phyloP scores from a whole-genome alignment of 139 green algal species.

The Micromonas pusilla region DNA sequence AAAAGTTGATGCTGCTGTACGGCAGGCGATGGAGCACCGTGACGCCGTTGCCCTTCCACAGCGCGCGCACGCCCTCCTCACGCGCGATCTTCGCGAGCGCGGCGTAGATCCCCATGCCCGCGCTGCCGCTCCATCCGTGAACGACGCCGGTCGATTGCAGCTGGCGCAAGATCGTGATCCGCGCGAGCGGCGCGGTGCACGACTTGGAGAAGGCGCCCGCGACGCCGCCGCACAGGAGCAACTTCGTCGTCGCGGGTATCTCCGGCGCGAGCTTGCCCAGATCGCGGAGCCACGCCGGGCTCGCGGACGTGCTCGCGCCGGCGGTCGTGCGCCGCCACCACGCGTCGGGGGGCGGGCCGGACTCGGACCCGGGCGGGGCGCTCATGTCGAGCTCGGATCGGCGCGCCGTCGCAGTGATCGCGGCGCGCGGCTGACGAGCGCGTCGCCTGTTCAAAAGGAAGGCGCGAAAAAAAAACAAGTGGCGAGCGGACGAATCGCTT shows the following conservation, averaged over 20 bases:
- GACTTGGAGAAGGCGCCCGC: constrained; percentile 79
- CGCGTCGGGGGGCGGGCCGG: too few relatives aligned
- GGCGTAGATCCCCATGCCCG: background rate
- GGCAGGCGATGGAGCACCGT: constrained; percentile 91
- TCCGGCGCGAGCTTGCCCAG: background rate
- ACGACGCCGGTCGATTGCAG: constrained; percentile 36
- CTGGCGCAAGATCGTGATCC: constrained; percentile 89
- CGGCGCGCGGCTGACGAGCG: background rate
- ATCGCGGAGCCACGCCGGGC: background rate
- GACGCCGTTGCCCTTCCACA: constrained; percentile 92
- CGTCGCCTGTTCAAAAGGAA: too few relatives aligned
- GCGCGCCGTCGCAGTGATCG: background rate
- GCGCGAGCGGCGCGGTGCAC: constrained; percentile 72
- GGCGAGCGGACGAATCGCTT: background rate
- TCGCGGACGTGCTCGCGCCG: background rate
- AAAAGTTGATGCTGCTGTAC: constrained; percentile 95
- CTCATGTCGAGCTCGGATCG: background rate
- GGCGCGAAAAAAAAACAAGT: background rate
- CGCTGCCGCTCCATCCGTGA: background rate
- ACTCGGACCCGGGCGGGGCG: background rate
- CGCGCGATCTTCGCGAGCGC: background rate
- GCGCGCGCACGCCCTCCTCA: constrained; percentile 64
- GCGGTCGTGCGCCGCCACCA: background rate
- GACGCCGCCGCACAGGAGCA: constrained; percentile 65
- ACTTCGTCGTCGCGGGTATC: constrained; percentile 38